Base-by-base conservation (phyloP, 2,329 filamentous ascomycete genomes). In the Xylaria sp. region DNA sequence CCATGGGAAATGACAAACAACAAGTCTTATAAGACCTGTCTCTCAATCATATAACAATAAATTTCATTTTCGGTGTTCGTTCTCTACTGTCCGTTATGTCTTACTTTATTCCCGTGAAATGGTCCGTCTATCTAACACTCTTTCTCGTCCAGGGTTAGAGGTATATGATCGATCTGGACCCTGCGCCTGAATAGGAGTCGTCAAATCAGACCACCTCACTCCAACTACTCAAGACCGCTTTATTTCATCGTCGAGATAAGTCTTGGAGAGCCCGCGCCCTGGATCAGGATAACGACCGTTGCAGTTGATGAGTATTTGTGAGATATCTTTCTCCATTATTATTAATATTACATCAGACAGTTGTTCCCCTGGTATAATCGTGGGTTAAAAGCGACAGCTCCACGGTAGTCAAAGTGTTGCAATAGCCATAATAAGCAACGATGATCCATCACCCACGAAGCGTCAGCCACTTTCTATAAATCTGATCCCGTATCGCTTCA, bases 401-500 rank as follows among this genome's bases (percentile, higher is more conserved):
- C 23, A 18, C 25, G 15, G 3, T 15, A 18, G 46, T 50, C 9
- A 7, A 50, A n/a, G 8, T 30, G 18, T 50, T 30, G 25, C 18
- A 28, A 30, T 8, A 10, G 7, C 10, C 5, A 23, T 28, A 12
- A 28, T 13, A 36, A 34, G 36, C 13, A 50, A 34, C 13, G 1
- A 7, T 2, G 13, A 23, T 18, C 5, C 3, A 28, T 46, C 41
- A 30, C 28, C 39, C 62, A 20, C 68, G 62, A 23, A 71, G 46
- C 18, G 61, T 58, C 50, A 77, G 59, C 80, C 79, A 81, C 0
- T 69, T 68, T 48, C 76, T 70, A 43, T 80, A 80, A 10, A 81
- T 75, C 57, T 73, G 75, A 46, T 80, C 72, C 50, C 78, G 72
- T 28, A 83, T 80, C 0, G 75, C 75, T 70, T 78, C 75, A 59